phyloP scores from a whole-genome alignment of 139 green algal species.

The Closterium sp. region DNA sequence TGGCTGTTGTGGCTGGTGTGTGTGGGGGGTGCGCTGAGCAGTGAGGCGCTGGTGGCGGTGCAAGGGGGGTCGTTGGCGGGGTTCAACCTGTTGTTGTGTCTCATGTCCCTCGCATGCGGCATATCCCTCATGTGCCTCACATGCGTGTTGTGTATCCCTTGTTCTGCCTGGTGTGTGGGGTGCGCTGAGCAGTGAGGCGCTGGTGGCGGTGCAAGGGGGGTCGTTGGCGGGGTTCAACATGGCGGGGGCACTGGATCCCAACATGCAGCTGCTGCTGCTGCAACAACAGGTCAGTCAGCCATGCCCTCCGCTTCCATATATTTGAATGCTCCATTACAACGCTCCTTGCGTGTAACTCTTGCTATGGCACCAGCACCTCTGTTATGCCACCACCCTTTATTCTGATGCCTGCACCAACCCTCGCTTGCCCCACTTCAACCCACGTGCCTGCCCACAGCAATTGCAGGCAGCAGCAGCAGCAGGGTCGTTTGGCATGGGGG shows the following conservation, averaged over 20 bases:
- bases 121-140: no score
- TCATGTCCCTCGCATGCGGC: no score
- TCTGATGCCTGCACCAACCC: no score
- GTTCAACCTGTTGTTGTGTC: no score
- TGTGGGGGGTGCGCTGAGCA: not conserved
- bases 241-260: slow-evolving; percentile 32
- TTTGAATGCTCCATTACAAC: not conserved
- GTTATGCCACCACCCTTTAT: no score
- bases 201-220: slow-evolving; percentile 22
- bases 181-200: slow-evolving; percentile 12
- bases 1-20: not conserved
- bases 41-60: slow-evolving; percentile 25
- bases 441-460: not conserved
- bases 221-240: slow-evolving; percentile 27
- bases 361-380: no score
- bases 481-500: not conserved
- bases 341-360: no score
- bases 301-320: no score
- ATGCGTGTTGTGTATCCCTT: not conserved
- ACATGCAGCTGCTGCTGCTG: slow-evolving; percentile 47
- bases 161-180: not conserved
- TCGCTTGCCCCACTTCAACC: not conserved
- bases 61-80: slow-evolving; percentile 8
- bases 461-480: not conserved
- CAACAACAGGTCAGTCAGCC: slow-evolving; percentile 45